Evolutionary conservation across 1,139 yeast genomes (phyloP).

Genomic region (Geotrichum citri-aurantii): DNA sequence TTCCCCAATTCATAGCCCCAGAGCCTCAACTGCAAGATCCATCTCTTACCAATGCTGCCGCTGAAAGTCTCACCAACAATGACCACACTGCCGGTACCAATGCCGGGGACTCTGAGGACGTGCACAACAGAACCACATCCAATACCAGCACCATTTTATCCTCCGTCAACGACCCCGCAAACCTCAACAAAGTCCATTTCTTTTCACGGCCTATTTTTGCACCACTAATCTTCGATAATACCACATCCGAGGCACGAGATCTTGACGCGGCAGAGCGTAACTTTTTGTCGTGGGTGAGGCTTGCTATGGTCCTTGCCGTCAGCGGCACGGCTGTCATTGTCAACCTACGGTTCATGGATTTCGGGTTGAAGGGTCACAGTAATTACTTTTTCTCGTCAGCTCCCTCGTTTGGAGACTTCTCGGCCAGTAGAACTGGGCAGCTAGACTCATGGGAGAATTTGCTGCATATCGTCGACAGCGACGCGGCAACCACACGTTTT

Average conservation of each 20-base stretch:
- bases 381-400: neutral
- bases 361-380: neutral
- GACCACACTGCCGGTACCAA: neutral
- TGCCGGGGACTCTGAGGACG: neutral
- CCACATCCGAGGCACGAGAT: constrained; percentile 36
- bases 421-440: neutral
- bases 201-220: constrained; percentile 23
- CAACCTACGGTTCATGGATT: constrained; percentile 16
- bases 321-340: constrained; percentile 30
- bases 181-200: constrained; percentile 11
- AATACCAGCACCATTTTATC: neutral
- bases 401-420: neutral
- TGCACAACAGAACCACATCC: neutral
- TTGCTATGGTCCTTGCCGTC: constrained; percentile 28
- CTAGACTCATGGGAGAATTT: neutral
- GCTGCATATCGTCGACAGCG: neutral
- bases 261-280: constrained; percentile 35
- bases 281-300: constrained; percentile 29
- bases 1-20: neutral
- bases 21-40: neutral
- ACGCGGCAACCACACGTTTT: neutral
- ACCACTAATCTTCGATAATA: constrained; percentile 28
- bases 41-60: neutral
- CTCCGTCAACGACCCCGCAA: neutral
- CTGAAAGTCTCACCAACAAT: neutral